Evolutionary conservation across 208 protist genomes (phyloP).

Genomic region (Novymonas esmeraldas): DNA sequence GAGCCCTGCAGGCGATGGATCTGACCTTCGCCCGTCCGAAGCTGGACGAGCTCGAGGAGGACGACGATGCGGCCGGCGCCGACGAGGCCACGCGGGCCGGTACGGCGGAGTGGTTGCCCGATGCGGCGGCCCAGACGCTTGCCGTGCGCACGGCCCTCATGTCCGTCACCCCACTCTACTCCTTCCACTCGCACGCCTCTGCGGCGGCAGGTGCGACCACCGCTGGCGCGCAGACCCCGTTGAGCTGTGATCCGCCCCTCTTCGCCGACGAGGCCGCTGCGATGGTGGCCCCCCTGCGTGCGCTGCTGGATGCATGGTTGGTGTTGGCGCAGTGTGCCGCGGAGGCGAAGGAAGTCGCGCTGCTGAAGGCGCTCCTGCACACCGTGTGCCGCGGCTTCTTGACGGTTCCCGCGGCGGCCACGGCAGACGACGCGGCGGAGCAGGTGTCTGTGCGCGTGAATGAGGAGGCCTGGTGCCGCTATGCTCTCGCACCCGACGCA

Average conservation of each 20-base stretch:
- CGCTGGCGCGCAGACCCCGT: not conserved
- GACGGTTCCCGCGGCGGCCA: not conserved
- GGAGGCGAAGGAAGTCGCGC: slow-evolving; percentile 51
- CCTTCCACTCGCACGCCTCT: slow-evolving; percentile 10
- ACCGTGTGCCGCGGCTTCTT: slow-evolving; percentile 56
- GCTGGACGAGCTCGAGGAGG: slow-evolving; percentile 6
- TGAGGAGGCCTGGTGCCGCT: slow-evolving; percentile 27
- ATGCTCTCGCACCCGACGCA: not conserved
- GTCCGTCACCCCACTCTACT: slow-evolving; percentile 40
- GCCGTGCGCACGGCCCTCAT: slow-evolving; percentile 31
- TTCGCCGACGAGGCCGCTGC: slow-evolving; percentile 16
- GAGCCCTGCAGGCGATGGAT: slow-evolving; percentile 33
- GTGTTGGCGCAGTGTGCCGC: slow-evolving; percentile 53
- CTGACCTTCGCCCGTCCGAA: slow-evolving; percentile 29
- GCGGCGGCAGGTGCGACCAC: not conserved
- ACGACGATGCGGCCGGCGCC: slow-evolving; percentile 10
- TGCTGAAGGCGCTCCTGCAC: slow-evolving; percentile 47
- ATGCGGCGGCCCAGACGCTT: slow-evolving; percentile 14
- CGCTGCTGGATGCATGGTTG: slow-evolving; percentile 42
- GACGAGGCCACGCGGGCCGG: not conserved
- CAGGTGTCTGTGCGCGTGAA: slow-evolving; percentile 10
- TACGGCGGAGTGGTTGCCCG: slow-evolving; percentile 15
- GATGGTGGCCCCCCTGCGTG: slow-evolving; percentile 35
- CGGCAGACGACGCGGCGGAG: not conserved
- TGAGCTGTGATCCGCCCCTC: slow-evolving; percentile 13